Base-by-base conservation (phyloP, 805 yeast genomes). In the Pichia occidentalis region DNA sequence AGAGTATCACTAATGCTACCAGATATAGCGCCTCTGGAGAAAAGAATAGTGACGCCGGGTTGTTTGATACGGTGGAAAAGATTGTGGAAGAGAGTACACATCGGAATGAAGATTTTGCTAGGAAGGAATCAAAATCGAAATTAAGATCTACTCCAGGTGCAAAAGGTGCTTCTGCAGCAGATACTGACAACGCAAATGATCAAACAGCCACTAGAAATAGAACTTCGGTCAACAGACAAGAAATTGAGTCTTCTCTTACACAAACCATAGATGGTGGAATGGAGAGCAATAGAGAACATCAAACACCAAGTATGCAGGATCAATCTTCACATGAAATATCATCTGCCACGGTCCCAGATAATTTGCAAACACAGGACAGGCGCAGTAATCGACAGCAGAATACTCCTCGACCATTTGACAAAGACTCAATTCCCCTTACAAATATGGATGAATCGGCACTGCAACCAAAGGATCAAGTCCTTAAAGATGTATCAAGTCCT, bases 41-140 rank as follows among this genome's bases (percentile, higher is more conserved):
- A 44, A 45, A 14, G 46, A 49, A 22, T 53, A 42, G 16, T 20
- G 28, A 21, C 20, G 32, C 19, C 4, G n/a, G n/a, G n/a, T n/a
- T 24, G 4, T 30, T 24, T 11, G 21, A 23, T 30, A 32, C 14
- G n/a, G 12, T 22, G 17, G 21, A 25, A 32, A 26, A 22, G 7
- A 14, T 24, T n/a, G 28, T n/a, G 24, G 13, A 19, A 13, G 32
- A 12, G 23, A 36, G 17, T 7, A 2, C 24, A 7, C 13, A 19
- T 18, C 9, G 10, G 9, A 18, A 29, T 18, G 2, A 1, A 7
- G 25, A 9, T 9, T 12, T 13, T 9, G 17, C 14, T 8, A 31
- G 16, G 17, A 6, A n/a, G 5, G 19, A 4, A 29, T 13, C 19
- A 5, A 29, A 8, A 16, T 18, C 17, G 22, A 13, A 8, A n/a